Percentiles rank a stretch among this genome's conserved stretches.
Conservation (phyloP, 2,329 filamentous ascomycete genomes). For the Trichoderma sp. region DNA sequence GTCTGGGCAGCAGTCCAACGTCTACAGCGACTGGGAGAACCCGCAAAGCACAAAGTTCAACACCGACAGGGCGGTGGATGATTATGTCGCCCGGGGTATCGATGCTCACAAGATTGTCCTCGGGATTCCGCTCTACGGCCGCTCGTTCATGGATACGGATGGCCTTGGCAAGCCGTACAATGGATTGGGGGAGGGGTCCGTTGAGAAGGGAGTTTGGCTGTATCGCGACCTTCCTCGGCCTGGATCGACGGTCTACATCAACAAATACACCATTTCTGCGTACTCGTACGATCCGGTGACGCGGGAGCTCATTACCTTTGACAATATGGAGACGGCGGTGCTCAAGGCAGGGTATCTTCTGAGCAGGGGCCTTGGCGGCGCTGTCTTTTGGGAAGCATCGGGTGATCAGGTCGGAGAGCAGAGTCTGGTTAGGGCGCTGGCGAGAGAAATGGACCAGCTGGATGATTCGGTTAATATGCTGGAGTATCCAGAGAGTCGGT, state of each 20-base stretch:
- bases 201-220: constrained; percentile 64
- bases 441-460: constrained; percentile 44
- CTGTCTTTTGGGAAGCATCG: constrained; percentile 82
- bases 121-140: constrained; percentile 76
- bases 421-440: constrained; percentile 59
- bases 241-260: constrained; percentile 54
- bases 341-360: constrained; percentile 64
- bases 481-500: constrained; percentile 54
- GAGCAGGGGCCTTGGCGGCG: constrained; percentile 62
- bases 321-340: constrained; percentile 55
- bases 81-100: constrained; percentile 52
- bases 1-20: constrained; percentile 67
- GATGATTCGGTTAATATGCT: constrained; percentile 53
- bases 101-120: constrained; percentile 64
- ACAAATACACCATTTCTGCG: constrained; percentile 58
- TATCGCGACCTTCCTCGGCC: constrained; percentile 67
- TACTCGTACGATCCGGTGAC: constrained; percentile 64
- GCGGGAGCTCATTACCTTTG: constrained; percentile 67
- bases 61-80: constrained; percentile 61
- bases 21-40: constrained; percentile 53
- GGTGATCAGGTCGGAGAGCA: constrained; percentile 53
- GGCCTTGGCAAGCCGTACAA: constrained; percentile 63
- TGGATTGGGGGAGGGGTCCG: constrained; percentile 58
- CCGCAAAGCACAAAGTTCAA: constrained; percentile 63
- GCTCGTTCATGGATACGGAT: constrained; percentile 65